Conservation (phyloP, 2,329 filamentous ascomycete genomes). For the Fusarium sterilihyphosum region DNA sequence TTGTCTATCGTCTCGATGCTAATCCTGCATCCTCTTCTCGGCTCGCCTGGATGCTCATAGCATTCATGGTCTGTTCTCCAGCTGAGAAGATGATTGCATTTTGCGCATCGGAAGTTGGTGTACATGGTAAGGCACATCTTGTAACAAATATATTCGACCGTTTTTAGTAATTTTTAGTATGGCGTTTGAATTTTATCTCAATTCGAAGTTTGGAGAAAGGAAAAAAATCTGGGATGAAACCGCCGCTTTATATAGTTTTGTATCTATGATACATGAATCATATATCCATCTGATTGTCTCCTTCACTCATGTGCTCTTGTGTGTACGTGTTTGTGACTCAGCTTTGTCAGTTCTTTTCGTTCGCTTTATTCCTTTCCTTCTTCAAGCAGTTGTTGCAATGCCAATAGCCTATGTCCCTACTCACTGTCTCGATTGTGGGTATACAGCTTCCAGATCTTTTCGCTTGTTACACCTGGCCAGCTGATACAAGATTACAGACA, state of each 20-base stretch:
- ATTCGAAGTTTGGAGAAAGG: fast-evolving
- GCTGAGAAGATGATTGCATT: background rate
- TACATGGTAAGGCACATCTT: background rate
- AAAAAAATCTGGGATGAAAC: background rate
- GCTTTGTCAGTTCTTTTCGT: fast-evolving
- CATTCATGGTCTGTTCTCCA: background rate
- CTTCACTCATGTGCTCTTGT: background rate
- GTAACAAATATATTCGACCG: background rate
- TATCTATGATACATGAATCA: background rate
- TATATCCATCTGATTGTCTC: background rate
- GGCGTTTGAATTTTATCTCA: fast-evolving
- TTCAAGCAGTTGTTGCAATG: background rate
- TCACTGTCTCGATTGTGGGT: no score
- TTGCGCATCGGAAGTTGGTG: background rate
- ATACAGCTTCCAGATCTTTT: background rate
- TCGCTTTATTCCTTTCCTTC: background rate
- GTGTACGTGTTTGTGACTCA: background rate
- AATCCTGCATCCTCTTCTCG: background rate
- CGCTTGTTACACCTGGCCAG: background rate
- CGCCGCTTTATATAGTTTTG: background rate
- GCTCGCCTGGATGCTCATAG: background rate
- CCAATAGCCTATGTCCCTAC: no score
- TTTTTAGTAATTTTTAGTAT: fast-evolving
- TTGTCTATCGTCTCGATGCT: background rate
- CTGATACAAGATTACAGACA: background rate